Base-by-base conservation (phyloP, 164 flowering plant species). In the Aristolochia contorta region DNA sequence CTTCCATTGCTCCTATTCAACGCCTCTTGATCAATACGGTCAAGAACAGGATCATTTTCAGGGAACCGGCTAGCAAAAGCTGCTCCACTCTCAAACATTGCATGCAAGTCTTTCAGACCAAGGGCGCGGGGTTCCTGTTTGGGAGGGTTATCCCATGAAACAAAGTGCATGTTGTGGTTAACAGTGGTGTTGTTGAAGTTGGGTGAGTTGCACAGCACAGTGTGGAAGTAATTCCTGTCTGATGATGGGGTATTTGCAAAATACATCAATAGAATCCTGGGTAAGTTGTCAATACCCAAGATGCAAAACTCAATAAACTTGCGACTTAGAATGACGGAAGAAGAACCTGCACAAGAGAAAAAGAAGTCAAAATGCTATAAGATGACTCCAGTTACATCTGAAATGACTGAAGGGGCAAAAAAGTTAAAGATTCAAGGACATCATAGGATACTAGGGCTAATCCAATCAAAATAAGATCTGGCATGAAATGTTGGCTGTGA, bases 241-340 rank as follows among this genome's bases (percentile, higher is more conserved):
- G 97, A 76, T 48, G 87, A 75, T 16, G 82, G 87, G 16, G 77
- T 84, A 71, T 93, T 93, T 60, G 99, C 71, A 14, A 81, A 77
- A 75, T 86, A 93, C 97, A 93, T 93, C 37, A 93, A 72, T 24
- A 88, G 77, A 51, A 78, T 82, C 73, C 99, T 75, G 10, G 99
- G 97, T 14, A 90, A 71, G 76, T 93, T 93, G 64, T 93, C 95
- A 16, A 84, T 63, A 20, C 95, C 99, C 78, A 80, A 51, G 59
- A 93, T 79, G 78, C 92, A 81, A 67, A 74, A 83, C 72, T 93
- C 96, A 1, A 86, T 53, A 56, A 93, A 81, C 65, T 75, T 80
- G 16, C 96, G 92, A 65, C 79, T 90, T 59, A 93, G 68, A 50
- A 90, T 73, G 41, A 78, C 69, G 54, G 81, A 74, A 23, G 83